Evolutionary conservation across 441 rosid genomes (phyloP).

Genomic region (Bruguiera hainesii): DNA sequence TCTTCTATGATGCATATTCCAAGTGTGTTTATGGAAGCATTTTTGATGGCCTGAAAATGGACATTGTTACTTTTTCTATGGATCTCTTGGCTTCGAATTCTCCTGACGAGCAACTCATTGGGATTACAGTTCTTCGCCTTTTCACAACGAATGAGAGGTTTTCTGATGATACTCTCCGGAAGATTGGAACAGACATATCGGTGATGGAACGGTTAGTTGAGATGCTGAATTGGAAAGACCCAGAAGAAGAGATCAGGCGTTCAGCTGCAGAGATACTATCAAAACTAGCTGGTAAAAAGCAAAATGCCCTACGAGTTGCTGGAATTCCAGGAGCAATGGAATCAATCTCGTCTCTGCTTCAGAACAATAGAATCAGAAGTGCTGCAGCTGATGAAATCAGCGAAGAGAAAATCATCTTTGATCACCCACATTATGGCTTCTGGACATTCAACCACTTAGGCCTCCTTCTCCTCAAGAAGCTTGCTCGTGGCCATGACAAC

Average conservation of each 20-base stretch:
- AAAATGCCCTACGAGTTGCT: slow-evolving; percentile 72
- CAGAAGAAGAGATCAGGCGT: slow-evolving; percentile 67
- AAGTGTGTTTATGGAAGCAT: slow-evolving; percentile 80
- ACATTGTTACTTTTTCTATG: slow-evolving; percentile 69
- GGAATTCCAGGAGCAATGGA: slow-evolving; percentile 95
- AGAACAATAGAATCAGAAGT: slow-evolving; percentile 46
- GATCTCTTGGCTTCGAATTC: slow-evolving; percentile 68
- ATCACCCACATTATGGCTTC: slow-evolving; percentile 47
- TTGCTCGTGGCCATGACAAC: slow-evolving; percentile 83
- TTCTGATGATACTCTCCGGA: slow-evolving; percentile 77
- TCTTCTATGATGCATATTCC: slow-evolving; percentile 89
- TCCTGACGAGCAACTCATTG: slow-evolving; percentile 83
- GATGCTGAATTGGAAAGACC: slow-evolving; percentile 93
- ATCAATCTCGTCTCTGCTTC: slow-evolving; percentile 84
- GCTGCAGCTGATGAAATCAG: slow-evolving; percentile 73
- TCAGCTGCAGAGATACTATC: slow-evolving; percentile 81
- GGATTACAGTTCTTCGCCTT: slow-evolving; percentile 66
- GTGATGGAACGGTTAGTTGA: slow-evolving; percentile 82
- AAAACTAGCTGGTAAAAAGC: slow-evolving; percentile 75
- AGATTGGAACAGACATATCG: slow-evolving; percentile 60
- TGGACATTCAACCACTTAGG: slow-evolving; percentile 87
- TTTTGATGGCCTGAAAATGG: slow-evolving; percentile 92
- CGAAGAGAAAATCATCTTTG: slow-evolving; percentile 50
- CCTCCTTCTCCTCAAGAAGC: slow-evolving; percentile 70
- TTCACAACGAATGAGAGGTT: slow-evolving; percentile 42